Base-by-base conservation (phyloP, 2,329 filamentous ascomycete species). In the Hymenoscyphus fructigenus region DNA sequence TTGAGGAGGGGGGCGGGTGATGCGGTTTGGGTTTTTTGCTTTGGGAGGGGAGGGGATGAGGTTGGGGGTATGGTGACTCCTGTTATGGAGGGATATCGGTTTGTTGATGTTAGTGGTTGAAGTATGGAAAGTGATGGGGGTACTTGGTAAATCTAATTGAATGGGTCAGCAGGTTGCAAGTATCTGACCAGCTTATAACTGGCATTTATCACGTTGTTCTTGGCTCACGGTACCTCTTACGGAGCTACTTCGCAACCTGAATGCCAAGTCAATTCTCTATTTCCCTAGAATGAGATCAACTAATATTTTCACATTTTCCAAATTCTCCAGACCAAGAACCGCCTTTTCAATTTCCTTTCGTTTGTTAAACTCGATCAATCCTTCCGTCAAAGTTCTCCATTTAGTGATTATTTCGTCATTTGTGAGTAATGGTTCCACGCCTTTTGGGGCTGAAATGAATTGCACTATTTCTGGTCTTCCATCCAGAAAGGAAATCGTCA, bases 1-100 rank as follows among this genome's bases (percentile, higher is more conserved):
- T 76, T 95, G 57, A 86, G 90, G 69, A 77, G 75, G 2, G 78
- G 89, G 61, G 93, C 94, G 75, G 80, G 83, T 0, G 91, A 95
- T 79, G 89, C 90, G 1, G 88, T 95, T 3, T 96, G 92, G 92
- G 77, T 94, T 68, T 80, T 81, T 50, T 76, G 85, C 72, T 59
- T 38, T 26, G n/a, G 32, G 44, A 61, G 23, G 41, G 59, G 32
- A 60, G 55, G 34, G 60, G 61, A 63, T 56, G 3, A 32, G 65
- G 71, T 80, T 41, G 71, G 78, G 61, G 72, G 70, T 67, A 69
- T 75, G 63, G 73, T 76, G 50, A 75, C 73, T 12, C 83, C 83
- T 9, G 70, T 75, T 26, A 71, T 84, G 70, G 78, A 82, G 5
- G 82, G 81, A 0, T 71, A 74, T 60, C 64, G 63, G 10, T 80